These are phyloP conservation scores for Neurospora terricola DNA, from an alignment of 495 filamentous ascomycete species.

Conservation along the genomic window DNA sequence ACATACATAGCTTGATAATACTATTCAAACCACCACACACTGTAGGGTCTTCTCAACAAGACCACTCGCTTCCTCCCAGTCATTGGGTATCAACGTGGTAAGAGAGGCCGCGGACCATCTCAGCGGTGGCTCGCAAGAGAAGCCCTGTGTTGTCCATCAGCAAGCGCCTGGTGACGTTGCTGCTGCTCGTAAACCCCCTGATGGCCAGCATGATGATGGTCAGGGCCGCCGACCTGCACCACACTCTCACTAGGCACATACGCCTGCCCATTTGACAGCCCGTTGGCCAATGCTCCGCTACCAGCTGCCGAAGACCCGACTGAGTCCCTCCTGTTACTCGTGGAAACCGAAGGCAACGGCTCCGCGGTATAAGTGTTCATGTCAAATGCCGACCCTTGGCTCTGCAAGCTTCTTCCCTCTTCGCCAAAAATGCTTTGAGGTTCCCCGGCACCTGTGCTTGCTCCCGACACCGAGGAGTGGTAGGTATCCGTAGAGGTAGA, in stretches of 20 bases:
- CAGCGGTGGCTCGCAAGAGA: not conserved
- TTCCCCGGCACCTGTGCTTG: constrained; percentile 6
- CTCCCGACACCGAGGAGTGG: constrained; percentile 5
- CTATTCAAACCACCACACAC: not conserved
- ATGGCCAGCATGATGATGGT: not conserved
- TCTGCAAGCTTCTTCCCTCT: constrained; percentile 14
- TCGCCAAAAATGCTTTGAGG: constrained; percentile 9
- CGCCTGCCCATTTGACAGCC: constrained; percentile 13
- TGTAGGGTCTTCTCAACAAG: not conserved
- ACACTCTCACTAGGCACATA: constrained; percentile 17
- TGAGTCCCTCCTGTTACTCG: constrained; percentile 6
- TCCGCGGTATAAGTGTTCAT: constrained; percentile 13
- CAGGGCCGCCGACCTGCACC: not conserved
- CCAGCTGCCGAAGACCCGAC: constrained; percentile 7
- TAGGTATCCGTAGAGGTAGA: constrained; percentile 4
- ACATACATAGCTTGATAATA: not conserved
- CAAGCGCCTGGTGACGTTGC: not conserved
- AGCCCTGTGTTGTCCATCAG: not conserved
- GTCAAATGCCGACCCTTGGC: constrained; percentile 12
- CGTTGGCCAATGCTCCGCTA: constrained; percentile 1
- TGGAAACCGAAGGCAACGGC: constrained; percentile 1
- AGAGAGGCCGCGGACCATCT: not conserved
- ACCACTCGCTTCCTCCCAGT: not conserved
- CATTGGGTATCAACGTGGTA: not conserved
- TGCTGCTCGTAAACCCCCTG: not conserved